These are phyloP conservation scores for Petrea volubilis DNA, from an alignment of 257 asterid genomes.

Conservation along the genomic window DNA sequence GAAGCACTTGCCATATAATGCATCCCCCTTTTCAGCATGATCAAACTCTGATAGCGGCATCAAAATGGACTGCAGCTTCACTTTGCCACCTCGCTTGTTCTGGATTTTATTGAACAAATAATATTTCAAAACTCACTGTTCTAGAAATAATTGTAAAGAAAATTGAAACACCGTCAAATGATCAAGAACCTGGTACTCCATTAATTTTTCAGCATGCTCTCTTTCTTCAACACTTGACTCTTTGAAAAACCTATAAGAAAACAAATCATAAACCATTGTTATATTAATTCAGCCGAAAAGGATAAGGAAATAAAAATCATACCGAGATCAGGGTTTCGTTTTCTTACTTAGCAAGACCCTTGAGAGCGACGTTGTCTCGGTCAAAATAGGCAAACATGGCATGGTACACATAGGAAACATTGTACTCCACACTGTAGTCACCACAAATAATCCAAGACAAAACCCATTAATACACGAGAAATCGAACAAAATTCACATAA, in stretches of 20 bases:
- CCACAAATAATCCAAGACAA: not conserved
- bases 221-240: conserved; percentile 77
- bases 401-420: conserved; percentile 80
- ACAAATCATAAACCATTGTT: not conserved
- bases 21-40: conserved; percentile 82
- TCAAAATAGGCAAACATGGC: conserved; percentile 84
- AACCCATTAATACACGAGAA: not conserved
- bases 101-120: conserved; percentile 14
- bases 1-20: conserved; percentile 56
- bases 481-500: not conserved
- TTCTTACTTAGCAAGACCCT: conserved; percentile 81
- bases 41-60: conserved; percentile 76
- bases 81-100: conserved; percentile 79
- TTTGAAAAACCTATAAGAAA: conserved; percentile 61
- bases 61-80: conserved; percentile 67
- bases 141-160: not conserved
- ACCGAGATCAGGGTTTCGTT: not conserved
- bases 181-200: conserved; percentile 74
- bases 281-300: not conserved
- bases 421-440: conserved; percentile 75
- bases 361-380: conserved; percentile 82
- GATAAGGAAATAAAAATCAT: not conserved
- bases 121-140: not conserved
- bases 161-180: not conserved
- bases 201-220: conserved; percentile 75